phyloP scores from a whole-genome alignment of 331 rosid genomes.

The Quercus phellos region DNA sequence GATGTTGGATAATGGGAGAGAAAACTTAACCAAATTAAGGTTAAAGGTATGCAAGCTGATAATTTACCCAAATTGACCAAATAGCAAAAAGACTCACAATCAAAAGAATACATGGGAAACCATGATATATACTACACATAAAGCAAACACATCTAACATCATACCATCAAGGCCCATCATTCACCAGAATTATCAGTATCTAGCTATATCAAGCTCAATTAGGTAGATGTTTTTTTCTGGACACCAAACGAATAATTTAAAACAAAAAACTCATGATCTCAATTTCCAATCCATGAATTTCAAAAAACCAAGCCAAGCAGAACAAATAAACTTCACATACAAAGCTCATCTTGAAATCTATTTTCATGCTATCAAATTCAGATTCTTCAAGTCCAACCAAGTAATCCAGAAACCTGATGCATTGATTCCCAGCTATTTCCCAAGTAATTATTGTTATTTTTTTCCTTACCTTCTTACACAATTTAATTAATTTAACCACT shows the following conservation, averaged over 20 bases:
- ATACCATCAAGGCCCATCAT: neutral
- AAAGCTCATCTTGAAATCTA: neutral
- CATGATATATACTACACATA: too few species aligned
- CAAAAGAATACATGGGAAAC: too few species aligned
- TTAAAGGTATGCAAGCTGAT: too few species aligned
- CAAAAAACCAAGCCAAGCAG: neutral
- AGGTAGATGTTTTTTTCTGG: too few species aligned
- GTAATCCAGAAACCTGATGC: neutral
- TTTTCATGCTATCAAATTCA: neutral
- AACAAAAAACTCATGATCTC: neutral
- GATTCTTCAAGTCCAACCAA: neutral
- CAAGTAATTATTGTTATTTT: neutral
- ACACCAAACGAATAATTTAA: too few species aligned
- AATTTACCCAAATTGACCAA: too few species aligned
- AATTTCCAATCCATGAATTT: neutral
- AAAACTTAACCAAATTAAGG: too few species aligned
- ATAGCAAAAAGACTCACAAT: too few species aligned
- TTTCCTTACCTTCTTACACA: neutral
- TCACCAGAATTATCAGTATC: neutral
- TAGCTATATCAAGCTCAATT: neutral
- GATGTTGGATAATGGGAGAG: too few species aligned
- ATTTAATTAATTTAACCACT: neutral
- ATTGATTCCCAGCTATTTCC: neutral
- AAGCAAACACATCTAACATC: too few species aligned
- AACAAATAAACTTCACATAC: neutral